These are phyloP conservation scores for Polygonum aviculare DNA, from an alignment of 148 eudicot genomes.

Conservation along the genomic window DNA sequence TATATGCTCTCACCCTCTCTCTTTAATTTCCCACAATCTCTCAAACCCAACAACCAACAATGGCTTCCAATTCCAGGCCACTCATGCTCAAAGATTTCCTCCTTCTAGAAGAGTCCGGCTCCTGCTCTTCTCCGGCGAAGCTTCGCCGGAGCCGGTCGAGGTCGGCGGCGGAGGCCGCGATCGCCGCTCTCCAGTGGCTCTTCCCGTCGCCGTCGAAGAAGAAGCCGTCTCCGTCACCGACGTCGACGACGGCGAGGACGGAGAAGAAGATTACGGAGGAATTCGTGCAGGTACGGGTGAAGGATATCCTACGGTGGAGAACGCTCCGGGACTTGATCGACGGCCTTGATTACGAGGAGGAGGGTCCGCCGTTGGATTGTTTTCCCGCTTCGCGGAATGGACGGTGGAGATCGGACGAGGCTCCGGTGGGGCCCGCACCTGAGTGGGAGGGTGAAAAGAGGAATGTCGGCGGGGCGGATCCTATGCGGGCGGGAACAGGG, in stretches of 20 bases:
- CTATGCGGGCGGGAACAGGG: neutral
- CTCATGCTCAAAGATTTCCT: slow-evolving; percentile 36
- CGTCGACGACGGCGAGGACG: neutral
- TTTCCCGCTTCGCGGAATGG: neutral
- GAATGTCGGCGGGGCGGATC: slow-evolving; percentile 5
- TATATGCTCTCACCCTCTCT: neutral
- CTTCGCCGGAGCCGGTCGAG: slow-evolving; percentile 28
- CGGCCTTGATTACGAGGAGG: neutral
- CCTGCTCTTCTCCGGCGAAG: slow-evolving; percentile 14
- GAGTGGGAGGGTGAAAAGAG: neutral
- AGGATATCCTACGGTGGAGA: slow-evolving; percentile 8
- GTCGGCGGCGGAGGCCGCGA: slow-evolving; percentile 20
- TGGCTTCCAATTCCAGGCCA: slow-evolving; percentile 15
- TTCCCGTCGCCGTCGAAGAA: slow-evolving; percentile 12
- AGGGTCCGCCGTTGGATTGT: neutral
- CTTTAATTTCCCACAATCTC: neutral
- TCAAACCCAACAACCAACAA: neutral
- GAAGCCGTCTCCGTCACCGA: neutral
- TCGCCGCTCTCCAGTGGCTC: slow-evolving; percentile 25
- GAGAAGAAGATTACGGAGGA: neutral
- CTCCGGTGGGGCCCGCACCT: too few species aligned
- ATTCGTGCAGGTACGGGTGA: neutral
- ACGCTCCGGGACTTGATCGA: slow-evolving; percentile 7
- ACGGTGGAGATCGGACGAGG: neutral
- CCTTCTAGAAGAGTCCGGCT: slow-evolving; percentile 20